Evolutionary conservation across 306 rosid genomes (phyloP).

Genomic region (Erythrophleum fordii): DNA sequence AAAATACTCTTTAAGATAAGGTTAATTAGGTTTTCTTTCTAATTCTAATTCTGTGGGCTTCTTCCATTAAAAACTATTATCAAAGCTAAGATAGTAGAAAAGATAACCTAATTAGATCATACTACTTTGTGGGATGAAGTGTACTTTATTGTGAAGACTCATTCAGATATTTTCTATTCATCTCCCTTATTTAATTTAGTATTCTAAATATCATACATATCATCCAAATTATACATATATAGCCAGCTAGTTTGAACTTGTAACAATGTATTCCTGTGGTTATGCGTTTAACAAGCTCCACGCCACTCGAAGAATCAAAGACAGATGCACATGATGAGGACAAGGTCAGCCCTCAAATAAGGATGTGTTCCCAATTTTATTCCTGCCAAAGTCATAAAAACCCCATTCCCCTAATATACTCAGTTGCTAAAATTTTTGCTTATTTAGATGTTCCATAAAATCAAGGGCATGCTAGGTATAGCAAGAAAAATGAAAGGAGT

Average conservation of each 20-base stretch:
- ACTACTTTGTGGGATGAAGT: too few relatives aligned
- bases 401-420: neutral
- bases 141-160: too few relatives aligned
- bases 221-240: too few relatives aligned
- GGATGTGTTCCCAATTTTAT: neutral
- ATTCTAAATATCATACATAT: too few relatives aligned
- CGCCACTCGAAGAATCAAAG: neutral
- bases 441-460: neutral
- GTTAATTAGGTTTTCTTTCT: too few relatives aligned
- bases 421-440: neutral
- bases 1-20: too few relatives aligned
- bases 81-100: too few relatives aligned
- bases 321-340: constrained; percentile 13
- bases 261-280: neutral
- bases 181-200: too few relatives aligned
- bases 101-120: too few relatives aligned
- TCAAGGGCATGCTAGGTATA: neutral
- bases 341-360: neutral
- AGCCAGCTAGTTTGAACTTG: constrained; percentile 10
- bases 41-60: too few relatives aligned
- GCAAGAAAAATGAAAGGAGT: neutral
- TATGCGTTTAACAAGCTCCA: constrained; percentile 4
- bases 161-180: too few relatives aligned
- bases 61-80: too few relatives aligned
- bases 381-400: neutral